phyloP scores from a whole-genome alignment of 1,284 basidiomycete genomes.

The Melanopsichium pennsylvanicum region DNA sequence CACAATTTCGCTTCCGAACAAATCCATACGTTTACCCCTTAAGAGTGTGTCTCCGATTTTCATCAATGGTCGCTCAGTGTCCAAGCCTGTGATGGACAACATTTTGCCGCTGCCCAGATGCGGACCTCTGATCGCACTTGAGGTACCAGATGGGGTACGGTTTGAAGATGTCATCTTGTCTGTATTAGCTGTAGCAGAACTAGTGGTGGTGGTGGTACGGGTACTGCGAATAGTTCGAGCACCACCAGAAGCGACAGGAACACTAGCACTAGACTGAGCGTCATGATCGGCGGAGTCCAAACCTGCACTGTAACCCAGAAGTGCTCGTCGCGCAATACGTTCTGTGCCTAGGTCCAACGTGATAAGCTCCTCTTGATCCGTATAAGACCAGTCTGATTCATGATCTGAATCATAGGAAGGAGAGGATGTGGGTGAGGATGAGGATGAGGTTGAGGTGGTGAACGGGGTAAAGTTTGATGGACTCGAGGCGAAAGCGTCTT shows the following conservation, averaged over 20 bases:
- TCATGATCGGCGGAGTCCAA: constrained; percentile 2
- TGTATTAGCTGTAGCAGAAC: too few species aligned
- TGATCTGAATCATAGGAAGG: constrained; percentile 3
- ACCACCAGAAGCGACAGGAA: background rate
- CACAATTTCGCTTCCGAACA: constrained; percentile 37
- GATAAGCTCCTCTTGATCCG: constrained; percentile 28
- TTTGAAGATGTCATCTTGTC: too few species aligned
- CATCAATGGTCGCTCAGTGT: constrained; percentile 22
- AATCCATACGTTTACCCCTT: constrained; percentile 12
- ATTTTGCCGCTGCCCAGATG: constrained; percentile 23
- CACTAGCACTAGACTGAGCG: too few species aligned
- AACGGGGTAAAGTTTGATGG: constrained; percentile 15
- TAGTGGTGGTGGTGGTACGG: background rate
- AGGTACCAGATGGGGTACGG: too few species aligned
- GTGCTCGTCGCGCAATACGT: constrained; percentile 12
- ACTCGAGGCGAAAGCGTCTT: constrained; percentile 13
- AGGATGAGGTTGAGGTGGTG: constrained; percentile 2
- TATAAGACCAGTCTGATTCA: constrained; percentile 32
- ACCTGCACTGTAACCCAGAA: constrained; percentile 22
- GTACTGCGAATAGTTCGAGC: background rate
- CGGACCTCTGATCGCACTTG: background rate
- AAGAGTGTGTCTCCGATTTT: constrained; percentile 37
- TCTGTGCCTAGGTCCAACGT: constrained; percentile 36
- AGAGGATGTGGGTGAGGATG: background rate
- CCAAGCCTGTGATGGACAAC: constrained; percentile 34